These are phyloP conservation scores for Fusarium sp. DNA, from an alignment of 2,329 filamentous ascomycete species.

Conservation along the genomic window DNA sequence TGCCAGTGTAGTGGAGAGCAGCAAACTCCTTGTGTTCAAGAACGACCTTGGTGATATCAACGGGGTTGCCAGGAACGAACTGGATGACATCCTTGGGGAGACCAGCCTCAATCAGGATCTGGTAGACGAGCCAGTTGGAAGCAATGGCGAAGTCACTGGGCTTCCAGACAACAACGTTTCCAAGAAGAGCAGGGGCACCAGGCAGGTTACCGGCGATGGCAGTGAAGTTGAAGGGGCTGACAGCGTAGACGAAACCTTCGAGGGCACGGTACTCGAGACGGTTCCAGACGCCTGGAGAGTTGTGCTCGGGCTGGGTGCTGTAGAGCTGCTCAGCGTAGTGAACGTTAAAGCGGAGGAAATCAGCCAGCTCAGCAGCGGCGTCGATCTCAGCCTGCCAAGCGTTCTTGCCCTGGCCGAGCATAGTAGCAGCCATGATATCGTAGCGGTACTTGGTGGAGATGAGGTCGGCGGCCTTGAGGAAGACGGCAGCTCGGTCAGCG, in stretches of 20 bases:
- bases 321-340: slow-evolving; percentile 94
- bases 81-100: slow-evolving; percentile 92
- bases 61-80: slow-evolving; percentile 90
- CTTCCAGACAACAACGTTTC: slow-evolving; percentile 97
- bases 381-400: slow-evolving; percentile 99
- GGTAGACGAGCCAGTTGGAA: slow-evolving; percentile 91
- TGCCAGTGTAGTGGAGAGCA: slow-evolving; percentile 94
- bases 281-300: slow-evolving; percentile 90
- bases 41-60: slow-evolving; percentile 82
- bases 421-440: slow-evolving; percentile 95
- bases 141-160: slow-evolving; percentile 89
- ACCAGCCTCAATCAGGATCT: slow-evolving; percentile 91
- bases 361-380: slow-evolving; percentile 88
- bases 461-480: slow-evolving; percentile 95
- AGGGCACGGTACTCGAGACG: slow-evolving; percentile 89
- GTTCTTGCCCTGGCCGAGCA: slow-evolving; percentile 98
- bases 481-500: slow-evolving; percentile 89
- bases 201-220: slow-evolving; percentile 91
- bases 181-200: slow-evolving; percentile 85
- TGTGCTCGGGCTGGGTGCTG: slow-evolving; percentile 84
- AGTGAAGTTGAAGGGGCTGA: slow-evolving; percentile 97
- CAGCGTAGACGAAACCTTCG: slow-evolving; percentile 95
- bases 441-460: slow-evolving; percentile 94
- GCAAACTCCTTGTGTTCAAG: slow-evolving; percentile 85
- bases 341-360: slow-evolving; percentile 95